Evolutionary conservation across 2,329 filamentous ascomycete species (phyloP), one percentile per base, ranked within the genome.

Genomic region (Penicillium expansum): DNA sequence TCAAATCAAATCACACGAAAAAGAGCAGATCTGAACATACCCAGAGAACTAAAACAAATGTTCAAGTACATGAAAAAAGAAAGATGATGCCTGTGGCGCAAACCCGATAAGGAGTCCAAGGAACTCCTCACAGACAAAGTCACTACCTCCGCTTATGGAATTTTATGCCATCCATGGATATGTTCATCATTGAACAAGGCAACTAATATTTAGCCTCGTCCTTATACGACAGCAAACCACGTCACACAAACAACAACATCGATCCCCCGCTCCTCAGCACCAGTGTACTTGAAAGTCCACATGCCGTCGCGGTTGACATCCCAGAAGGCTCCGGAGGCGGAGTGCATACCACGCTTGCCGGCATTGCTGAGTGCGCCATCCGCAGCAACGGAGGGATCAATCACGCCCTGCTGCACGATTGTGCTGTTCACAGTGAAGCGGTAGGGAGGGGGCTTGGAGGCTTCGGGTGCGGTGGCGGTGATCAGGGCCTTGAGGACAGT

Each of bases 381-480:
- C 50, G 81, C 82, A 52, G 82, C 82, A 62, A 83, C 79, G 30
- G 75, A 71, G 62, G 71, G 70, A 61, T 74, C 70, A 49, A 76
- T 85, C 33, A 93, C 82, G 20, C 74, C 75, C 79, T 97, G 93
- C 80, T 99, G 93, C 67, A 97, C 95, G 72, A 97, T 97, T 64
- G 93, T 97, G 81, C 91, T 95, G 83, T 96, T 97, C 79, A 96
- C 92, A 67, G 92, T 91, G 79, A 93, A 97, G 78, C 97, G 97
- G 85, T 87, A 96, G 5, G 90, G 88, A 27, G 84, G 71, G 14
- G 77, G 65, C 5, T 71, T 65, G 39, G 69, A 64, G 41, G 69
- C 59, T 22, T 72, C 68, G 48, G 75, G 71, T 27, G 74, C 69
- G 37, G 76, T 77, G 45, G 76, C 76, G 54, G 69, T 55, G 58